phyloP scores from a whole-genome alignment of 202 grass and related monocot genomes.

The Dendrocalamus latiflorus region DNA sequence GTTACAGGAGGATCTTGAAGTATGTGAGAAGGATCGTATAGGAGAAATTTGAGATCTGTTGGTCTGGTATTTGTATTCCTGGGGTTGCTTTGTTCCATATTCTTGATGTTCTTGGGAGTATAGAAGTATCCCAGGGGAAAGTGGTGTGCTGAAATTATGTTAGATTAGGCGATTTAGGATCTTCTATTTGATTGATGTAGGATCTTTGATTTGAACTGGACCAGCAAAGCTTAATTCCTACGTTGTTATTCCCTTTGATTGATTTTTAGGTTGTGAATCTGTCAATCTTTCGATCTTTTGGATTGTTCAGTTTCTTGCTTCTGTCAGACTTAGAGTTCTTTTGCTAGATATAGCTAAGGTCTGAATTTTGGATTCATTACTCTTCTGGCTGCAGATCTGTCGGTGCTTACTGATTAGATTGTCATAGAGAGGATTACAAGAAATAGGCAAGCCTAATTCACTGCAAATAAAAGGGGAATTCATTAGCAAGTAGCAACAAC shows the following conservation, averaged over 20 bases:
- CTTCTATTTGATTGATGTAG: not conserved
- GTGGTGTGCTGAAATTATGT: not conserved
- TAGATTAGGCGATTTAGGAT: not conserved
- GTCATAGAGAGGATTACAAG: not conserved
- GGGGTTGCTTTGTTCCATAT: not conserved
- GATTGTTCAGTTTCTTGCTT: not conserved
- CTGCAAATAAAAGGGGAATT: not conserved
- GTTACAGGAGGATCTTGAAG: not conserved
- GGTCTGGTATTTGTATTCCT: not conserved
- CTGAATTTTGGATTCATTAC: not conserved
- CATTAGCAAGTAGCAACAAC: not conserved
- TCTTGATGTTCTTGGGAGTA: not conserved
- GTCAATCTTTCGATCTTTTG: not conserved
- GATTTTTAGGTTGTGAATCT: not conserved
- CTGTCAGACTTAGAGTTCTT: not conserved
- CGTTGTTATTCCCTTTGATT: not conserved
- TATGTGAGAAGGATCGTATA: not conserved
- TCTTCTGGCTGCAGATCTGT: constrained; percentile 13
- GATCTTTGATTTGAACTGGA: not conserved
- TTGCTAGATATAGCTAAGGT: not conserved
- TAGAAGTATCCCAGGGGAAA: not conserved
- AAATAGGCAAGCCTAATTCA: not conserved
- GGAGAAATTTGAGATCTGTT: not conserved
- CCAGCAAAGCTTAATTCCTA: not conserved
- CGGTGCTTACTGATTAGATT: not conserved